Percentiles rank a stretch among this genome's conserved stretches.
Conservation (phyloP, 2,329 filamentous ascomycete genomes). For the Anthostomella pinea region DNA sequence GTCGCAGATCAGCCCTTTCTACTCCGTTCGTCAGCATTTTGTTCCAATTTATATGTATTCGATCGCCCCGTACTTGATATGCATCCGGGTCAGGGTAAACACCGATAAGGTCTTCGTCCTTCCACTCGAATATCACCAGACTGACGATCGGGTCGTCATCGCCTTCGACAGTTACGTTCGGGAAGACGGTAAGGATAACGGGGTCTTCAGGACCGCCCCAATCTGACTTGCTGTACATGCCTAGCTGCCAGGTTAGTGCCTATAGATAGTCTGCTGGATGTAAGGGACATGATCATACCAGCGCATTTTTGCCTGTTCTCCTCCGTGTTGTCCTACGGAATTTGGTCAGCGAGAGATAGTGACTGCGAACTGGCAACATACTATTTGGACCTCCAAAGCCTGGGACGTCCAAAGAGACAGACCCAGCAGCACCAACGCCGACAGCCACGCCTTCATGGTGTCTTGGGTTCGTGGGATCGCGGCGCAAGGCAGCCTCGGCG, state of each 20-base stretch:
- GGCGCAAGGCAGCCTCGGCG: conserved; percentile 29
- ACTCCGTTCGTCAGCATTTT: conserved; percentile 29
- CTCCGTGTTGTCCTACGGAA: conserved; percentile 66
- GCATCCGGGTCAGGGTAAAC: conserved; percentile 55
- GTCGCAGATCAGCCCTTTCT: conserved; percentile 74
- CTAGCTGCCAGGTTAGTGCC: conserved; percentile 40
- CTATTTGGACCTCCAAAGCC: conserved; percentile 58
- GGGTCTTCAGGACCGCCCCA: conserved; percentile 90
- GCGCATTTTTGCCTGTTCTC: conserved; percentile 78
- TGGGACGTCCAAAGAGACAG: conserved; percentile 52
- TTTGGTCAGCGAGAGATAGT: conserved; percentile 9
- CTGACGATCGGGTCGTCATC: conserved; percentile 74
- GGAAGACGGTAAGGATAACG: conserved; percentile 82
- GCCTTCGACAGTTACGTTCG: conserved; percentile 55
- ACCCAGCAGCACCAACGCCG: conserved; percentile 49
- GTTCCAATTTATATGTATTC: conserved; percentile 6
- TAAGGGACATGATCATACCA: conserved; percentile 38
- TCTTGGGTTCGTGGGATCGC: conserved; percentile 17
- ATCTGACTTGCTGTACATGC: conserved; percentile 88
- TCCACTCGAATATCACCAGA: conserved; percentile 92
- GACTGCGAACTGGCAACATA: conserved; percentile 32
- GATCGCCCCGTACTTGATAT: conserved; percentile 54
- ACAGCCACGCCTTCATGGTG: conserved; percentile 54
- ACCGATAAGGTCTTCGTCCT: conserved; percentile 76
- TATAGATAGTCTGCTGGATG: not conserved